Evolutionary conservation across 805 yeast genomes (phyloP), one percentile per base, ranked within the genome.

Genomic region (Teunomyces stri): DNA sequence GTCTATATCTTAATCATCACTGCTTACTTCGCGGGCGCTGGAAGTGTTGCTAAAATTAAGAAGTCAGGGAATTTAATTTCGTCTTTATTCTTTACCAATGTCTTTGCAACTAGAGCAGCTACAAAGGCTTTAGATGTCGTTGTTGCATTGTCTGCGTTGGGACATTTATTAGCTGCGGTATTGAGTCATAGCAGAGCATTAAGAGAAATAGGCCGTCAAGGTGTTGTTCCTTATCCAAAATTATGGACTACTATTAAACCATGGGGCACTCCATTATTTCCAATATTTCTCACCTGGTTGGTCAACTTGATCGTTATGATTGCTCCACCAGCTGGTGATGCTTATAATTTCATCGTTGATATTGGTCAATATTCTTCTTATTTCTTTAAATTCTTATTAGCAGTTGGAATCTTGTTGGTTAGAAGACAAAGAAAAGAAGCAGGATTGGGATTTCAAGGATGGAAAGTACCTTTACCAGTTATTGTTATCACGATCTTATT

Each of bases 241-340:
- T 47, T 52, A 21, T 64, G 69, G 69, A 58, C 66, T 7, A 54
- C 61, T 25, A 59, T 61, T 20, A 62, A 62, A 45, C 69, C 69
- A 12, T 65, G 53, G 48, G 67, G 68, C 7, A 65, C 68, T 7
- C 68, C 69, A 5, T 16, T 63, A 3, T 57, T 65, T 27, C 58
- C 69, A 3, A 50, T 58, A 5, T 34, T 62, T 20, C 50, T 56
- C 34, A 64, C 64, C 2, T 63, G 54, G 49, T 18, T 61, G 25
- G 55, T 65, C 30, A 65, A 64, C 48, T 29, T 63, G 12, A 54
- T 65, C 28, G 59, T 65, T 5, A 50, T 59, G 39, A 49, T 65
- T 29, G 68, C 69, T 25, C 69, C 69, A 18, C 69, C 69, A 6
- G 63, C 69, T 7, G 69, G 69, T 22, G 68, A 64, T 50, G 69